Evolutionary conservation across 768 basidiomycete genomes (phyloP).

Genomic region (Lactarius pseudohatsudake): DNA sequence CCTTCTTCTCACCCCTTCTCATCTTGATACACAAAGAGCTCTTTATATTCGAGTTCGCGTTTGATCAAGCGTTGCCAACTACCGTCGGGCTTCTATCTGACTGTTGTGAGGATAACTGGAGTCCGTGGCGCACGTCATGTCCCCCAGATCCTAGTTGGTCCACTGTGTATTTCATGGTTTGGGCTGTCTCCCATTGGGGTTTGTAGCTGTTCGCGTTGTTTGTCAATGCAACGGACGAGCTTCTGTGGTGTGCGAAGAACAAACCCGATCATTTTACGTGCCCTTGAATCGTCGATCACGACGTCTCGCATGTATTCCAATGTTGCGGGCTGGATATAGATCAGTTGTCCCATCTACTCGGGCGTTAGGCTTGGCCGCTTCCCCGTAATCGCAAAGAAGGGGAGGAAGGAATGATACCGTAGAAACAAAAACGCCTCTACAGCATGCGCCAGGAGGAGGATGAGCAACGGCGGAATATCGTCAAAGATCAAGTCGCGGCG

Average conservation of each 20-base stretch:
- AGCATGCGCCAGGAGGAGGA: slow-evolving; percentile 37
- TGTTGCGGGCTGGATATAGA: slow-evolving; percentile 38
- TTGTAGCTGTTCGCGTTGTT: slow-evolving; percentile 30
- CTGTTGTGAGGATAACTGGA: background rate
- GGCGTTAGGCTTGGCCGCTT: slow-evolving; percentile 33
- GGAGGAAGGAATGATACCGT: slow-evolving; percentile 35
- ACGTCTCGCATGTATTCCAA: slow-evolving; percentile 37
- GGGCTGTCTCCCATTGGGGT: slow-evolving; percentile 37
- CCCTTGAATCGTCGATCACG: slow-evolving; percentile 39
- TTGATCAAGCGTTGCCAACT: background rate
- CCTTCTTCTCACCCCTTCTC: too few relatives aligned
- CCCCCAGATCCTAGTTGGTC: slow-evolving; percentile 37
- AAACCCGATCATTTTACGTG: slow-evolving; percentile 37
- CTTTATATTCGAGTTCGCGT: background rate
- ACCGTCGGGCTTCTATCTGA: background rate
- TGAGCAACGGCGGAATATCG: slow-evolving; percentile 35
- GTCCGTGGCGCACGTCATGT: slow-evolving; percentile 23
- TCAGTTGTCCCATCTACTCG: slow-evolving; percentile 35
- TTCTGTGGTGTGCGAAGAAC: slow-evolving; percentile 16
- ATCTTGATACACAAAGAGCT: too few relatives aligned
- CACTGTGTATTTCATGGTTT: slow-evolving; percentile 38
- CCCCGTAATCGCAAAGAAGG: slow-evolving; percentile 29
- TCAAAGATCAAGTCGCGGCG: slow-evolving; percentile 34
- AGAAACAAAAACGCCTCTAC: slow-evolving; percentile 36
- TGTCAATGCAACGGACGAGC: background rate